Conservation (phyloP, 1,139 yeast genomes). For the Sugiyamaella pinicola region DNA sequence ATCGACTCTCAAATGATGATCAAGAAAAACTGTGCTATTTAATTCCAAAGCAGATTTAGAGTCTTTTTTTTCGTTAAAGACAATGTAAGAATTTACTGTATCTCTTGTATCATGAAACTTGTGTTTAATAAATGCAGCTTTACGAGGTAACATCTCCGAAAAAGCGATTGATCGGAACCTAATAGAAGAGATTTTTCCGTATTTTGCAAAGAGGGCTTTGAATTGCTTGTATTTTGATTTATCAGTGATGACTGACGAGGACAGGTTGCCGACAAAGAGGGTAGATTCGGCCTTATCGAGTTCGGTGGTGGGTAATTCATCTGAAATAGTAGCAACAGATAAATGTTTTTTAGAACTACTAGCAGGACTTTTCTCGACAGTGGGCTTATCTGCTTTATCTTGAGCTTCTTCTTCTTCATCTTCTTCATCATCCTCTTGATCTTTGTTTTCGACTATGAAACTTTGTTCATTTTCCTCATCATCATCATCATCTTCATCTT, state of each 20-base stretch:
- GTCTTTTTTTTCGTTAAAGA: conserved; percentile 59
- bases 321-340: conserved; percentile 10
- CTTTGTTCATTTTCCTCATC: not conserved
- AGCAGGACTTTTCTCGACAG: too few relatives aligned
- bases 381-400: not conserved
- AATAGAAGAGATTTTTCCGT: conserved; percentile 68
- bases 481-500: conserved; percentile 20
- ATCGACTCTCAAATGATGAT: conserved; percentile 85
- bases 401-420: conserved; percentile 10
- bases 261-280: conserved; percentile 85
- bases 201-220: conserved; percentile 58
- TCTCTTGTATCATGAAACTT: conserved; percentile 77
- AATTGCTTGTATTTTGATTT: conserved; percentile 64
- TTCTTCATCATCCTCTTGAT: conserved; percentile 22
- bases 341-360: conserved; percentile 2
- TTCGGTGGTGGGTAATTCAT: conserved; percentile 44
- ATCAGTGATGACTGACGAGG: conserved; percentile 63
- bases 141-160: conserved; percentile 84
- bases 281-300: conserved; percentile 86
- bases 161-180: conserved; percentile 93
- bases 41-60: conserved; percentile 55
- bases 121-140: conserved; percentile 84
- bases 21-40: conserved; percentile 70
- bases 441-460: not conserved
- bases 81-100: conserved; percentile 85